These are phyloP conservation scores for Albifimbria verrucaria DNA, from an alignment of 2,329 filamentous ascomycete species.

Conservation along the genomic window DNA sequence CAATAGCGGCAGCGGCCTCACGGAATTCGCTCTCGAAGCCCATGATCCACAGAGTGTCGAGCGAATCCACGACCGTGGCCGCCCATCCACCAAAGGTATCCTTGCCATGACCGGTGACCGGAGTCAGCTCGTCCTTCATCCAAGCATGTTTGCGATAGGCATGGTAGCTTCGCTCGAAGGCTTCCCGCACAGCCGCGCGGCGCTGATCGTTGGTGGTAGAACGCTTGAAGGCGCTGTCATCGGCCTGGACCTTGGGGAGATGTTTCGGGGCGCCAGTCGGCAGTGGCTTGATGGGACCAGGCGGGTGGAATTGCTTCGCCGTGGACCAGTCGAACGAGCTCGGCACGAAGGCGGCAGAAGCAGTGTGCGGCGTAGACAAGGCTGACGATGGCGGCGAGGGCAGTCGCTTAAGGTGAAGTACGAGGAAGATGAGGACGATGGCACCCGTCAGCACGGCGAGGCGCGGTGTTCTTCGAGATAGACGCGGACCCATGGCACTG, in stretches of 20 bases:
- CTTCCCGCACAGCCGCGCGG: conserved; percentile 42
- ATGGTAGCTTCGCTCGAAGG: conserved; percentile 54
- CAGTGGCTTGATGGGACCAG: conserved; percentile 17
- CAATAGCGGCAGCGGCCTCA: conserved; percentile 54
- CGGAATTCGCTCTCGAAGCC: conserved; percentile 61
- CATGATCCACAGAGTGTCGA: conserved; percentile 70
- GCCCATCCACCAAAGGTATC: conserved; percentile 63
- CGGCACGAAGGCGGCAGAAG: not conserved
- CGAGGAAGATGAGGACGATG: not conserved
- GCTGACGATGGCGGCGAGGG: not conserved
- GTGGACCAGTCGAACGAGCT: conserved; percentile 1
- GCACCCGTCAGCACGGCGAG: not conserved
- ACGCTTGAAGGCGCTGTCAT: conserved; percentile 32
- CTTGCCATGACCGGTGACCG: conserved; percentile 46
- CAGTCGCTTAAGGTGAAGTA: not conserved
- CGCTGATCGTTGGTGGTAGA: conserved; percentile 31
- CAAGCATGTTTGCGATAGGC: conserved; percentile 61
- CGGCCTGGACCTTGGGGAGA: conserved; percentile 26
- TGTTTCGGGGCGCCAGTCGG: conserved; percentile 26
- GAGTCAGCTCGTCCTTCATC: conserved; percentile 60
- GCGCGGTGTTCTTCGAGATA: not conserved
- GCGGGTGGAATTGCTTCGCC: not conserved
- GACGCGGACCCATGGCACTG: not conserved
- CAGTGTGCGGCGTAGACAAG: not conserved
- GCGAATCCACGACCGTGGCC: conserved; percentile 59